These are phyloP conservation scores for Aspergillus campestris DNA, from an alignment of 495 filamentous ascomycete genomes.

Conservation along the genomic window DNA sequence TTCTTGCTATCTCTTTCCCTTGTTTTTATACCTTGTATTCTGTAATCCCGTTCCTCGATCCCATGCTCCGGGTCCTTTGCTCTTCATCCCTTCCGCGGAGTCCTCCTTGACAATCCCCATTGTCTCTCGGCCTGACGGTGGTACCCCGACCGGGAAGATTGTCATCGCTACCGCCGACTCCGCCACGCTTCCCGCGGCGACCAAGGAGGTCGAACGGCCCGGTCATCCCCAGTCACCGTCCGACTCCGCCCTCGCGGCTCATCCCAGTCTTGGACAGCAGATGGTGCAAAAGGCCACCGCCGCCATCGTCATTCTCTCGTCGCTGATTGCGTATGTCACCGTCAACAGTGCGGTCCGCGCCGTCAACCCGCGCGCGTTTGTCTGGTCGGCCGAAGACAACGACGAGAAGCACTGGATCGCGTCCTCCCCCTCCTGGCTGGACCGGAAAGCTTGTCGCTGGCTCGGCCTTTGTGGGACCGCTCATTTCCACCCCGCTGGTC, in stretches of 20 bases:
- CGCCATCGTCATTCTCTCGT: slow-evolving; percentile 32
- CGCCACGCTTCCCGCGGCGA: background rate
- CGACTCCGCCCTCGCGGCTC: slow-evolving; percentile 12
- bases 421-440: slow-evolving; percentile 61
- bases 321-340: slow-evolving; percentile 38
- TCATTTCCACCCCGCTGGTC: slow-evolving; percentile 36
- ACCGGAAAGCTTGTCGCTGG: slow-evolving; percentile 68
- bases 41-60: background rate
- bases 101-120: slow-evolving; percentile 6
- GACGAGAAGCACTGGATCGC: slow-evolving; percentile 65
- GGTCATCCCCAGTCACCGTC: background rate
- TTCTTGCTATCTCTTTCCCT: slow-evolving; percentile 3
- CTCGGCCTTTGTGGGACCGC: slow-evolving; percentile 60
- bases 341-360: slow-evolving; percentile 33
- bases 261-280: slow-evolving; percentile 24
- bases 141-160: slow-evolving; percentile 11
- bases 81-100: slow-evolving; percentile 1
- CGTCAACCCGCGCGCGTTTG: slow-evolving; percentile 21
- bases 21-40: background rate
- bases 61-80: background rate
- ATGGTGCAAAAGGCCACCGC: slow-evolving; percentile 34
- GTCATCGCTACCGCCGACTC: slow-evolving; percentile 6
- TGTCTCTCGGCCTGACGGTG: slow-evolving; percentile 3
- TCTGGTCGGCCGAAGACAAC: slow-evolving; percentile 40
- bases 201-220: slow-evolving; percentile 4